Evolutionary conservation across 2,329 filamentous ascomycete genomes (phyloP), one percentile per base, ranked within the genome.

Genomic region (Trichoderma sp.): DNA sequence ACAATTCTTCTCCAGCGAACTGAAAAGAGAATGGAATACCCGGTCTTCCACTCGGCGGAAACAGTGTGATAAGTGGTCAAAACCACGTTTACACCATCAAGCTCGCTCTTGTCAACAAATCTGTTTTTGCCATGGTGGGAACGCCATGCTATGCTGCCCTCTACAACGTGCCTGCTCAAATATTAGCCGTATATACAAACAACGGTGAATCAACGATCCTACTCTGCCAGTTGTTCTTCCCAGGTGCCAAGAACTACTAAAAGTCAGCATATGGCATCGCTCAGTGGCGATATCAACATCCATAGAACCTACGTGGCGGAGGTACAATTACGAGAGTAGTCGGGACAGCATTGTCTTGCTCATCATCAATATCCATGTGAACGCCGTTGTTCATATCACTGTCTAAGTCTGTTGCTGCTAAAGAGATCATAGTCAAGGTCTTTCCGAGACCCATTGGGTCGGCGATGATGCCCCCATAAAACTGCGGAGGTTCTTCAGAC

Each of bases 401-500:
- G n/a, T 51, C 43, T 12, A 51, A 21, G 43, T 51, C 43, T 51
- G 43, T 51, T 51, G 43, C 43, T 24, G 43, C 43, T 21, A 86
- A 71, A 1, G 83, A 75, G 34, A 86, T 82, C 80, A 85, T 84
- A 0, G 80, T 81, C 1, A 85, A 71, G 0, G 83, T 84, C 70
- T 86, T 86, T 0, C 84, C 84, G 0, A 85, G 76, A 1, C 84
- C 84, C 84, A 86, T 86, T 0, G 81, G 78, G 71, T 86, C 84
- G 0, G 83, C 84, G 26, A 86, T 75, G 28, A 85, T 82, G 2
- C 84, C 84, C 0, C 84, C 84, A 24, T 76, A 76, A 15, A 84
- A 84, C 0, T 76, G 47, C 1, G 76, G 72, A 0, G 83, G 83
- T 1, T 77, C 74, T 6, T 83, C 77, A 0, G 3, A 0, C 43